These are phyloP conservation scores for Galerina sulciceps DNA, from an alignment of 768 basidiomycete genomes.

Conservation along the genomic window DNA sequence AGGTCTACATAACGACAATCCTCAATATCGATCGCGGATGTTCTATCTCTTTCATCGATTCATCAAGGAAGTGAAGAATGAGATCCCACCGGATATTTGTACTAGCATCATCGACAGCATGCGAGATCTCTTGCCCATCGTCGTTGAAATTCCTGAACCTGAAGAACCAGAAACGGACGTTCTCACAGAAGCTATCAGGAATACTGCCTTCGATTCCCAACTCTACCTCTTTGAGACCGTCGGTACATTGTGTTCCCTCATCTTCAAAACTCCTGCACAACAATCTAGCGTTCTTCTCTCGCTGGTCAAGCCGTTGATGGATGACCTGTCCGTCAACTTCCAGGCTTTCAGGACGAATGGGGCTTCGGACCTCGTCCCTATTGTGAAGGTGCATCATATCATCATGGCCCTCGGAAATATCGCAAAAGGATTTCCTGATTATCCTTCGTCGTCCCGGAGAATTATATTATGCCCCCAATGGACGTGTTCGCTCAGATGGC, in stretches of 20 bases:
- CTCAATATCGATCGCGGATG: conserved; percentile 71
- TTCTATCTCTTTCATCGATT: conserved; percentile 95
- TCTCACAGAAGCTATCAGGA: conserved; percentile 79
- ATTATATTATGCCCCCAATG: conserved; percentile 71
- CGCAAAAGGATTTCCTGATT: conserved; percentile 96
- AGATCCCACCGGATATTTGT: conserved; percentile 76
- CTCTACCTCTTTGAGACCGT: conserved; percentile 93
- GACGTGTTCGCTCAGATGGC: conserved; percentile 85
- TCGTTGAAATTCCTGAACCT: conserved; percentile 74
- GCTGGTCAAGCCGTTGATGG: conserved; percentile 81
- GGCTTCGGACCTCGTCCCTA: conserved; percentile 70
- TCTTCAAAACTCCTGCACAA: conserved; percentile 67
- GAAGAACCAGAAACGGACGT: conserved; percentile 76
- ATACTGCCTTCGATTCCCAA: conserved; percentile 84
- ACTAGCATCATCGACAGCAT: conserved; percentile 72
- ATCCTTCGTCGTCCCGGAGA: conserved; percentile 71
- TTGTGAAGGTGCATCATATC: conserved; percentile 88
- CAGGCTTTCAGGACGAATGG: conserved; percentile 59
- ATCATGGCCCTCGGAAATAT: conserved; percentile 95
- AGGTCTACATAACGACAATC: conserved; percentile 82
- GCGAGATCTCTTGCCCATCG: conserved; percentile 78
- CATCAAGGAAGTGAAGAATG: conserved; percentile 79
- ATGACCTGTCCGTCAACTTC: conserved; percentile 64
- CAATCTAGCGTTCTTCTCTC: conserved; percentile 74
- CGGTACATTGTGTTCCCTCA: conserved; percentile 82